These are phyloP conservation scores for Turnera subulata DNA, from an alignment of 345 rosid species.

Conservation along the genomic window DNA sequence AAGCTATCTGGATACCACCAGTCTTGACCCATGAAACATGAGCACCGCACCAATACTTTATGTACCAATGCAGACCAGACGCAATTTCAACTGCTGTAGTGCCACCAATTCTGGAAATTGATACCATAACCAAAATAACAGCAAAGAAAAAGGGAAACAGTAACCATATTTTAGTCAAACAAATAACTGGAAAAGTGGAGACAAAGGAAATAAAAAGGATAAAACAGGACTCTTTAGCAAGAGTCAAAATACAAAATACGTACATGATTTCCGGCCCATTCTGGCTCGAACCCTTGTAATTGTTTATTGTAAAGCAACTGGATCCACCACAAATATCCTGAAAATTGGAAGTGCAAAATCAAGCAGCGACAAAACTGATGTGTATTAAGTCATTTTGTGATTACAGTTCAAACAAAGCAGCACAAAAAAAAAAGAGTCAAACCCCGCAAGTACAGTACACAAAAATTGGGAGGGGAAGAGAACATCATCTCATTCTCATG, in stretches of 20 bases:
- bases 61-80: constrained; percentile 91
- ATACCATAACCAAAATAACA: too few species aligned
- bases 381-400: too few species aligned
- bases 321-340: constrained; percentile 80
- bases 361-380: neutral
- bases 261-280: constrained; percentile 71
- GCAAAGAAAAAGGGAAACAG: too few species aligned
- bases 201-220: neutral
- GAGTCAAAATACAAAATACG: constrained; percentile 27
- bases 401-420: too few species aligned
- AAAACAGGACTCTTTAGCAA: constrained; percentile 1
- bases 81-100: constrained; percentile 81
- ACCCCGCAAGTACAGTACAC: too few species aligned
- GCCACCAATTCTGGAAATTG: constrained; percentile 59
- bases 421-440: neutral
- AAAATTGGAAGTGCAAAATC: neutral
- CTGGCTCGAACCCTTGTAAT: constrained; percentile 29
- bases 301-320: constrained; percentile 63
- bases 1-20: constrained; percentile 74
- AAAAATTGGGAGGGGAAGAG: too few species aligned
- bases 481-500: constrained; percentile 10
- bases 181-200: neutral
- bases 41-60: constrained; percentile 81
- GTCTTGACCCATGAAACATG: constrained; percentile 97
- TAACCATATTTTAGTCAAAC: neutral